Base-by-base conservation (phyloP, 441 rosid species). In the Adansonia grandidieri region DNA sequence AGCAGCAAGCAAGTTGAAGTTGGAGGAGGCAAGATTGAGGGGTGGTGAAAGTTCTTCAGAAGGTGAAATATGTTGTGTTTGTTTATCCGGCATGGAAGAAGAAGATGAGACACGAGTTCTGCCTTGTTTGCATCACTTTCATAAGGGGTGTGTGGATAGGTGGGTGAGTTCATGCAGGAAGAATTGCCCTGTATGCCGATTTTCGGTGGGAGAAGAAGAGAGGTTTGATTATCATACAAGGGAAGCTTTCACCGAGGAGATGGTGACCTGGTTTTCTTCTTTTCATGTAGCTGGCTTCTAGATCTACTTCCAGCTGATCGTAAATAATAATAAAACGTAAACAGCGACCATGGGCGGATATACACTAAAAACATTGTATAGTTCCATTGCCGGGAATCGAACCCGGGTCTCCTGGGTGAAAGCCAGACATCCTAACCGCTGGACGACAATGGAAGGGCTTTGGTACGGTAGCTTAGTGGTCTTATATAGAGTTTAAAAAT, bases 241-340 rank as follows among this genome's bases (percentile, higher is more conserved):
- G 72, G 92, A 82, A 37, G 89, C 79, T 77, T 53, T 91, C 1
- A 91, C 95, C 2, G 93, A 89, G 61, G 95, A 91, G 80, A 87
- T 89, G 91, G 53, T 78, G 2, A 87, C 86, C 58, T 91, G 95
- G 95, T 91, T 91, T 81, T 91, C 95, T 51, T 91, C 95, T 4
- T 91, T 91, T 53, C 95, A 89, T 82, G 87, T 81, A 13, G 90
- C 91, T 20, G 94, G 94, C 13, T 86, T 85, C 77, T 90, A 54
- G 56, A 28, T 28, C 32, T 28, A 28, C 32, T 28, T 28, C 2
- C 32, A 28, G 32, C 32, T 28, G 32, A 28, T 28, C 32, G 32
- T 28, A 28, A 28, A 4, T 68, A 48, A 13, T 68, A 48, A 13
- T 65, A 3, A 65, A 81, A 69, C 2, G 47, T 73, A 58, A 50